A percentile compares a stretch with the other conserved stretches of the same genome.
These are phyloP conservation scores for Neurospora sublineolata DNA, from an alignment of 495 filamentous ascomycete species.

Conservation along the genomic window DNA sequence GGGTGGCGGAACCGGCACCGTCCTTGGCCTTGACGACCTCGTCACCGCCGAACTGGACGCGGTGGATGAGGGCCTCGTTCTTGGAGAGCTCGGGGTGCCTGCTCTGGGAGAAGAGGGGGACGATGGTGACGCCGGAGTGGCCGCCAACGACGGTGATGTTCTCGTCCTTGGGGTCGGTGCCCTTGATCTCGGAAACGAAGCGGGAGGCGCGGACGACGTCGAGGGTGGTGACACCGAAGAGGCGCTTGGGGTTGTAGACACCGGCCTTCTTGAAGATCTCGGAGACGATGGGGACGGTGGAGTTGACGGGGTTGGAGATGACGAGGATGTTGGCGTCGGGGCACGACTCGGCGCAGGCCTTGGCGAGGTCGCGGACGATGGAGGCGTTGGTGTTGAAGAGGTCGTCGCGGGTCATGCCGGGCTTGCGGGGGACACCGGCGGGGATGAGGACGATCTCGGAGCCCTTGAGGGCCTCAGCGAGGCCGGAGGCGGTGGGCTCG, in stretches of 20 bases:
- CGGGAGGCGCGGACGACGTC: conserved; percentile 95
- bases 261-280: conserved; percentile 90
- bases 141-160: conserved; percentile 92
- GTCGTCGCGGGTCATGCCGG: conserved; percentile 98
- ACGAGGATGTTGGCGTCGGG: conserved; percentile 93
- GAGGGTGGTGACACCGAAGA: conserved; percentile 98
- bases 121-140: conserved; percentile 96
- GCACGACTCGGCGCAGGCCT: conserved; percentile 78
- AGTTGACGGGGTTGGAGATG: conserved; percentile 99
- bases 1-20: conserved; percentile 92
- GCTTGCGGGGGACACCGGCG: conserved; percentile 96
- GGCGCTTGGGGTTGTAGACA: conserved; percentile 96
- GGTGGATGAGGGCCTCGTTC: conserved; percentile 68
- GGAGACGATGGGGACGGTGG: conserved; percentile 91
- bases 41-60: conserved; percentile 98
- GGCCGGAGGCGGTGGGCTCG: conserved; percentile 60
- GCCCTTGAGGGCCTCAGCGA: conserved; percentile 67
- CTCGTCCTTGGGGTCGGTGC: conserved; percentile 79
- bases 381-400: conserved; percentile 99
- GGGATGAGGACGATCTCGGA: conserved; percentile 93
- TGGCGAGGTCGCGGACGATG: conserved; percentile 96
- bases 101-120: conserved; percentile 92
- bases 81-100: conserved; percentile 71
- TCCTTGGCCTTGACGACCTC: conserved; percentile 99
- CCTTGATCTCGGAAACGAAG: conserved; percentile 90